Evolutionary conservation across 208 protist species (phyloP), one percentile per base, ranked within the genome.

Genomic region (Leishmania gerbilli): DNA sequence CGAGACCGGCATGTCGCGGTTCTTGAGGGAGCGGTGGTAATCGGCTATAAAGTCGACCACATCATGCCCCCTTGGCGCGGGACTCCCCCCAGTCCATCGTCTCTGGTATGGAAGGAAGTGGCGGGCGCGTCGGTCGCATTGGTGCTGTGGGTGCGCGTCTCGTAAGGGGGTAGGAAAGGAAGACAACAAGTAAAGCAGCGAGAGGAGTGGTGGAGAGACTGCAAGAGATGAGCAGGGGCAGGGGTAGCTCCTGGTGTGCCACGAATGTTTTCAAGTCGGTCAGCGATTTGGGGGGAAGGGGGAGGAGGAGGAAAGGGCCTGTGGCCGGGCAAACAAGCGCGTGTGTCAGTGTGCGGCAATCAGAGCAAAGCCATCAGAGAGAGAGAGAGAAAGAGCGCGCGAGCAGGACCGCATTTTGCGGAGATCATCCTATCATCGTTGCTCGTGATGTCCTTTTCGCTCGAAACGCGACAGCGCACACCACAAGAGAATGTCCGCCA

Each of bases 41-140:
- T 88, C 83, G 13, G 83, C 82, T 53, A 91, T 88, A 80, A 87
- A 84, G 71, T 91, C 88, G 37, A 89, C 76, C 24, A 88, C 79
- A 27, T 87, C 87, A 77, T 88, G 83, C 53, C 80, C 80, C 88
- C 24, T 91, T 81, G 17, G 62, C 71, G 34, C 85, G 85, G 53
- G 90, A 88, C 65, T 45, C 58, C 31, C 75, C 86, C 86, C 85
- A 89, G 67, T 89, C 85, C 83, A 88, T 86, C 69, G 76, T 74
- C 71, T 87, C 77, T 17, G 85, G 82, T 21, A 91, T 82, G 40
- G 82, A 76, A 21, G 88, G 88, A 13, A 89, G 79, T 31, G 82
- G 74, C 4, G 85, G 74, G 56, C 83, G 84, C 34, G 77, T 78
- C 53, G 86, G 83, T 56, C 71, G 79, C 86, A 89, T 89, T 2